Evolutionary conservation across 2,329 filamentous ascomycete species (phyloP).

Genomic region (Teratosphaeria zuluensis): DNA sequence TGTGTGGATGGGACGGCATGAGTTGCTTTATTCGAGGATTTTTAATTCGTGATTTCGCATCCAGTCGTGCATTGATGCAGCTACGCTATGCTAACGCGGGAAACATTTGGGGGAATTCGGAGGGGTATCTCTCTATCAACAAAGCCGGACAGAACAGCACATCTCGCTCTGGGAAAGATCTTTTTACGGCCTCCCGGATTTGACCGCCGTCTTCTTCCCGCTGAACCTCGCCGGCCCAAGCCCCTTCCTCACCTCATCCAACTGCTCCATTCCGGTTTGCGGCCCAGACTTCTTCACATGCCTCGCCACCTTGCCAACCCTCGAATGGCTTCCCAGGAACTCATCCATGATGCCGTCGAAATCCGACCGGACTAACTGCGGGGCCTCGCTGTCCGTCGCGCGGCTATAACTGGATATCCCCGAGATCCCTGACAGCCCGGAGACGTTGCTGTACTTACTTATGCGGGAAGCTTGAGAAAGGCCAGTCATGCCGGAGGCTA

Average conservation of each 20-base stretch:
- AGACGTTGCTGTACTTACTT: conserved; percentile 28
- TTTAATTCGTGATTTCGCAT: conserved; percentile 58
- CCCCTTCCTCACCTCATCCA: conserved; percentile 78
- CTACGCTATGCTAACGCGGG: not conserved
- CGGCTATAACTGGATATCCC: conserved; percentile 18
- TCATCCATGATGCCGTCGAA: conserved; percentile 91
- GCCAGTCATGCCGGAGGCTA: conserved; percentile 39
- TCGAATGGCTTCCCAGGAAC: conserved; percentile 68
- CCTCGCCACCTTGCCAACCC: conserved; percentile 55
- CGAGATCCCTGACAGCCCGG: conserved; percentile 28
- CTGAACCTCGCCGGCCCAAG: conserved; percentile 64
- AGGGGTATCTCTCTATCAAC: not conserved
- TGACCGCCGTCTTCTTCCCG: conserved; percentile 1
- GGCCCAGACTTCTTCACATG: conserved; percentile 59
- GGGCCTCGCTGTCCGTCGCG: conserved; percentile 30
- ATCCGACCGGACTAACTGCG: conserved; percentile 55
- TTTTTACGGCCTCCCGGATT: not conserved
- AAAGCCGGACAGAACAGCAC: not conserved
- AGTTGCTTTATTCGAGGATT: conserved; percentile 73
- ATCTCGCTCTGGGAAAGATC: too few species aligned
- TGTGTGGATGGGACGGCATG: conserved; percentile 73
- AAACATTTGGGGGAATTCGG: not conserved
- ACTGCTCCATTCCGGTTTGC: conserved; percentile 72
- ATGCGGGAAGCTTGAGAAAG: conserved; percentile 39
- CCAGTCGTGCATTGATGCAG: not conserved